Percentiles rank a stretch among this genome's conserved stretches.
Conservation (phyloP, 164 flowering plant genomes). For the Stephania yunnanensis region DNA sequence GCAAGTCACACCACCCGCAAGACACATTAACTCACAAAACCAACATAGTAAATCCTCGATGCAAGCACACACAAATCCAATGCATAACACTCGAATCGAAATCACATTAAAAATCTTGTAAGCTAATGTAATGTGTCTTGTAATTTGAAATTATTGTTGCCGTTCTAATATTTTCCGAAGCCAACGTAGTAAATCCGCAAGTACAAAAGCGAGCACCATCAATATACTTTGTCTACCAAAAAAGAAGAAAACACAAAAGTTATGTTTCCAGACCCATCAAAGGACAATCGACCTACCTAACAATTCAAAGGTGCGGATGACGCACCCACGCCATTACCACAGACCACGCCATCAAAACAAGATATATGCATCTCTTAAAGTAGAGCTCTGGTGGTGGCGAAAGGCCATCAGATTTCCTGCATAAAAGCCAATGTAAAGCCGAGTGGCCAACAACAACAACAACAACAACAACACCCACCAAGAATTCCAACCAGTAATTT, state of each 20-base stretch:
- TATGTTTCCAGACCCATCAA: background rate
- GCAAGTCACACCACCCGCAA: too few species aligned
- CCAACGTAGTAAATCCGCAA: too few species aligned
- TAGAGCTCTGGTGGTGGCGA: background rate
- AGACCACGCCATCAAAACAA: background rate
- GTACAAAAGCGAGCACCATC: too few species aligned
- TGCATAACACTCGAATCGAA: too few species aligned
- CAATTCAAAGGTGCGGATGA: background rate
- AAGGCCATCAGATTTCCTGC: background rate
- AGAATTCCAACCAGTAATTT: background rate
- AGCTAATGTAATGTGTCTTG: too few species aligned
- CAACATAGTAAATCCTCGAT: too few species aligned
- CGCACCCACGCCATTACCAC: background rate
- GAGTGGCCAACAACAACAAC: background rate
- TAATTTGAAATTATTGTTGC: too few species aligned
- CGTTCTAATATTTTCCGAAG: too few species aligned
- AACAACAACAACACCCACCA: background rate
- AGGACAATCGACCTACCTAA: background rate
- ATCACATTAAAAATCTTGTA: too few species aligned
- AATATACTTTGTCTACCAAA: background rate
- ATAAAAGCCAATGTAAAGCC: background rate
- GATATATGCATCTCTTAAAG: background rate
- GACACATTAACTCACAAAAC: too few species aligned
- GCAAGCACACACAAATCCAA: too few species aligned
- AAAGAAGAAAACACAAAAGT: background rate